These are phyloP conservation scores for Phoenix dactylifera DNA, from an alignment of 176 grass and related monocot species.

Conservation along the genomic window DNA sequence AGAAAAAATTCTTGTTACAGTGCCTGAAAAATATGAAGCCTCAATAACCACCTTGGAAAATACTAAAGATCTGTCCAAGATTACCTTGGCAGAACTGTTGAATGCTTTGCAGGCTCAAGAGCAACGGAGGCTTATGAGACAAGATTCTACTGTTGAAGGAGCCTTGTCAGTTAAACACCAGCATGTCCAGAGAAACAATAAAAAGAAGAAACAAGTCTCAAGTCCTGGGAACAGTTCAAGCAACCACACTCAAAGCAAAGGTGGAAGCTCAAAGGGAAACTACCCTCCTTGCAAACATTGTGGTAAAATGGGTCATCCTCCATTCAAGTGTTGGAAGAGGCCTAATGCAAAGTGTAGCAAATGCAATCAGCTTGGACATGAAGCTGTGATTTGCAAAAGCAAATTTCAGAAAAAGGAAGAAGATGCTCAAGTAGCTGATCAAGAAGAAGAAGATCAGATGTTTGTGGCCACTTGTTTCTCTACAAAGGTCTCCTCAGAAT, in stretches of 20 bases:
- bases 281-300: no score
- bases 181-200: no score
- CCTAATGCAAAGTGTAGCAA: neutral
- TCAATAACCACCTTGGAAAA: no score
- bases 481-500: neutral
- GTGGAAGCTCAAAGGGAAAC: no score
- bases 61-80: no score
- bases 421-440: neutral
- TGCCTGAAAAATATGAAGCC: no score
- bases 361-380: neutral
- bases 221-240: no score
- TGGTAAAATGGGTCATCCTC: neutral
- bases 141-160: neutral
- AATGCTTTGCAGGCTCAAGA: neutral
- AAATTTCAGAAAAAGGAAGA: neutral
- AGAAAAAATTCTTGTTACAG: no score
- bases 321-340: neutral
- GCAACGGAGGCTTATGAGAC: neutral
- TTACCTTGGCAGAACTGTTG: neutral
- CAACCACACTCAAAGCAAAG: no score
- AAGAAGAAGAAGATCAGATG: neutral
- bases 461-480: neutral
- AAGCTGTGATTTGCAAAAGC: neutral
- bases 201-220: no score
- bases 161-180: no score